Evolutionary conservation across 139 green algal species (phyloP), one percentile per base, ranked within the genome.

Genomic region (Yamagishiella unicocca): DNA sequence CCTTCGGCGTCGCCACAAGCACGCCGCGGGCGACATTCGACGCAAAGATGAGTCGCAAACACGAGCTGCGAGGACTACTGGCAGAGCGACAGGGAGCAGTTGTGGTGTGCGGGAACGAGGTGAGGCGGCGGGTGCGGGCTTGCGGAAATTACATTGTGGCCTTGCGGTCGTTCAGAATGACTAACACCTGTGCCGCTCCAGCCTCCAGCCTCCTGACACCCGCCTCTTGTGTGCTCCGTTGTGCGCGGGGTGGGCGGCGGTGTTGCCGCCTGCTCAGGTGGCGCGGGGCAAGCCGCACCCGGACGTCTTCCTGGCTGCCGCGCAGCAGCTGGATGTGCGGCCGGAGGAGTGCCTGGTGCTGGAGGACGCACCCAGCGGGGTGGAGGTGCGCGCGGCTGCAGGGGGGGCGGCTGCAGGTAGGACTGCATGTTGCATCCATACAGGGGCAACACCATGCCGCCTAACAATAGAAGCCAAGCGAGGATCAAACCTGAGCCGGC

Each of bases 281-380:
- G 54, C 37, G 0, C 79, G 92, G 35, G 96, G 96, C 79, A 99
- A 99, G 91, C 97, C 97, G 21, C 90, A 90, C 22, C 97, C 97
- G 27, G 97, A 99, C 55, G 94, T 96, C 64, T 99, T 98, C 92
- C 58, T 94, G 31, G 83, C 82, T 25, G 93, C 94, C 17, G 96
- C 95, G 10, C 17, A 61, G 35, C 71, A 85, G 27, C 46, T 98
- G 82, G 93, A 89, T 0, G 85, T 95, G 4, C 24, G 73, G 0
- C 89, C 95, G 2, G 38, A 10, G 2, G 2, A 87, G 1, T 98
- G 96, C 90, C 58, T 99, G 40, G 96, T 96, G 8, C 87, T 99
- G 42, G 97, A 99, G 90, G 97, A 99, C 88, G 93, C 96, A 2
- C 95, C 95, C 55, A 89, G 54, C 4, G 96, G 96, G 0, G 91